Evolutionary conservation across 164 flowering plant species (phyloP).

Genomic region (Magnolia changhungtana): DNA sequence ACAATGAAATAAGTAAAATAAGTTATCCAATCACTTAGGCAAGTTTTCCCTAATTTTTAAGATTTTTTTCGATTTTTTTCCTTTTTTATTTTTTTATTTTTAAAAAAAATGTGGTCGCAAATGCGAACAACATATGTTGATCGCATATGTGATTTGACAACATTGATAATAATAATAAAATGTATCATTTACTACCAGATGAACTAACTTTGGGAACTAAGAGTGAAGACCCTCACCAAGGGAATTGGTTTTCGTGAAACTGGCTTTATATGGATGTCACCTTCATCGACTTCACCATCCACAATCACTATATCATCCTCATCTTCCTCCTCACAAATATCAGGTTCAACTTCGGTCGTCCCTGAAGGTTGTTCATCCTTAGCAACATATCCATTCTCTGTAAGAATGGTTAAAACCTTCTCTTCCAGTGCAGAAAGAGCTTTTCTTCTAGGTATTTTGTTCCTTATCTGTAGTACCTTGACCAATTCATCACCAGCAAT

Average conservation of each 20-base stretch:
- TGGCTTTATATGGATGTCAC: slow-evolving; percentile 92
- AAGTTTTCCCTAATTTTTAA: too few species aligned
- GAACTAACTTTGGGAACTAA: too few species aligned
- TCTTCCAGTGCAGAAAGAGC: slow-evolving; percentile 79
- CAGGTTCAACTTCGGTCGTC: slow-evolving; percentile 45
- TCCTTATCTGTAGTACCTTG: slow-evolving; percentile 58
- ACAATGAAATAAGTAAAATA: too few species aligned
- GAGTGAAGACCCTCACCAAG: slow-evolving; percentile 37
- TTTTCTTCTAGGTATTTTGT: slow-evolving; percentile 84
- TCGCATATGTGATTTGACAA: too few species aligned
- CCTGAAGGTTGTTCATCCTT: slow-evolving; percentile 35
- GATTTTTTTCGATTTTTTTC: too few species aligned
- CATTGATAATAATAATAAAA: too few species aligned
- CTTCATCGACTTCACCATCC: slow-evolving; percentile 99
- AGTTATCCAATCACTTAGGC: too few species aligned
- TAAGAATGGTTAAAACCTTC: slow-evolving; percentile 61
- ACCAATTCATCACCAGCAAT: slow-evolving; percentile 79
- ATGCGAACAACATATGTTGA: too few species aligned
- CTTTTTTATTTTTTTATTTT: too few species aligned
- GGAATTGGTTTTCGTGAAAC: slow-evolving; percentile 47
- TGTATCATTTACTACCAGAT: too few species aligned
- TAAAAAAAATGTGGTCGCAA: too few species aligned
- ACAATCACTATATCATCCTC: slow-evolving; percentile 90
- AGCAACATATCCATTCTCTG: slow-evolving; percentile 75
- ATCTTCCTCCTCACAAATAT: slow-evolving; percentile 75